Base-by-base conservation (phyloP, 129 eudicot species). In the Gnaphalium uliginosum region DNA sequence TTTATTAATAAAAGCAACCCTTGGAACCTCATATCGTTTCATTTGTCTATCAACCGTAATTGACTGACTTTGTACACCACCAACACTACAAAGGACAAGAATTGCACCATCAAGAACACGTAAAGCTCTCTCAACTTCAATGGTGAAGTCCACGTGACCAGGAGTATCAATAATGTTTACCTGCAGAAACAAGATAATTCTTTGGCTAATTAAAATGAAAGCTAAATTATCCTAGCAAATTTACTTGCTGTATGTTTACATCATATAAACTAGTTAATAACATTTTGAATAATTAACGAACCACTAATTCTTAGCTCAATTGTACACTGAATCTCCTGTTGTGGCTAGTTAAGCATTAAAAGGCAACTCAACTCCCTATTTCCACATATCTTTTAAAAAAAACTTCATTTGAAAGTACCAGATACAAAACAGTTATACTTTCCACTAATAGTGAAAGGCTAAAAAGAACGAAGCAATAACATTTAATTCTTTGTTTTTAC, bases 81-180 rank as follows among this genome's bases (percentile, higher is more conserved):
- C 97, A 79, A 94, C 99, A 79, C 99, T 94, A 77, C 99, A 94
- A 13, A 94, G 94, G 48, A 94, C 99, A 74, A 94, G 99, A 66
- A 94, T 83, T 70, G 99, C 99, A 61, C 99, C 99, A 91, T 94
- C 99, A 79, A 94, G 97, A 29, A 94, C 99, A 70, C 99, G 97
- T 82, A 94, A 81, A 18, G 99, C 99, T 76, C 99, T 89, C 82
- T 94, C 99, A 43, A 94, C 99, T 85, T 94, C 99, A 79, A 94
- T 94, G 54, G 99, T 94, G 78, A 94, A 94, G 86, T 94, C 99
- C 64, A 94, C 99, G 81, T 94, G 99, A 50, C 99, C 97, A 26
- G 99, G 99, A 43, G 99, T 94, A 54, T 94, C 99, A 72, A 94
- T 94, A 46, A 94, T 94, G 70, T 94, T 94, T 64, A 94, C 88